Percentiles rank a stretch among this genome's conserved stretches.
Conservation (phyloP, 495 filamentous ascomycete genomes). For the Chaetomium cochliodes region DNA sequence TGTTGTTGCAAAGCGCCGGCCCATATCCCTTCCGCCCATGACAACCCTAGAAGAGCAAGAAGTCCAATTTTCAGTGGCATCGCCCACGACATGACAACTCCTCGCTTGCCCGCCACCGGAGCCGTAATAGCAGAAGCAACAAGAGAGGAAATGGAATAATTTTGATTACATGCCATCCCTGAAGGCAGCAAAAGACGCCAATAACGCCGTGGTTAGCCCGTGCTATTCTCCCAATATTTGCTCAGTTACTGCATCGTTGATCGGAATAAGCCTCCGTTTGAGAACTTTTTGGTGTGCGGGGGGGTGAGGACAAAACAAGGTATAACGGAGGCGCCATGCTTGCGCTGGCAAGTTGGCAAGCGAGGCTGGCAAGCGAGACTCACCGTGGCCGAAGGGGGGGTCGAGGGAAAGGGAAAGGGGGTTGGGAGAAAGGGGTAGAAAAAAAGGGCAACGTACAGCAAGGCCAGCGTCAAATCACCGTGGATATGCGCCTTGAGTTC, state of each 20-base stretch:
- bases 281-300: neutral
- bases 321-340: neutral
- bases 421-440: neutral
- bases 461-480: constrained; percentile 79
- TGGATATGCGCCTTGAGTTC: constrained; percentile 90
- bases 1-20: neutral
- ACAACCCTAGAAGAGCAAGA: neutral
- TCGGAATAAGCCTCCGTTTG: constrained; percentile 20
- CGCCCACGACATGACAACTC: neutral
- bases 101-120: neutral
- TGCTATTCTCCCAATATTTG: constrained; percentile 1
- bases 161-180: constrained; percentile 24
- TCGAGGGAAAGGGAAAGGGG: neutral
- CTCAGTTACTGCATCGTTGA: constrained; percentile 14
- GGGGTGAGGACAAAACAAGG: neutral
- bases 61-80: neutral
- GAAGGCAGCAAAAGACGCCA: constrained; percentile 12
- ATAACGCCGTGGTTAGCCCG: constrained; percentile 7
- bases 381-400: neutral
- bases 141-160: neutral
- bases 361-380: no score
- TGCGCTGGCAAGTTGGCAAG: neutral
- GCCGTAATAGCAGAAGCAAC: neutral
- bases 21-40: neutral
- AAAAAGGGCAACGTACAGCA: constrained; percentile 63